Evolutionary conservation across 768 basidiomycete genomes (phyloP).

Genomic region (Boletus edulis): DNA sequence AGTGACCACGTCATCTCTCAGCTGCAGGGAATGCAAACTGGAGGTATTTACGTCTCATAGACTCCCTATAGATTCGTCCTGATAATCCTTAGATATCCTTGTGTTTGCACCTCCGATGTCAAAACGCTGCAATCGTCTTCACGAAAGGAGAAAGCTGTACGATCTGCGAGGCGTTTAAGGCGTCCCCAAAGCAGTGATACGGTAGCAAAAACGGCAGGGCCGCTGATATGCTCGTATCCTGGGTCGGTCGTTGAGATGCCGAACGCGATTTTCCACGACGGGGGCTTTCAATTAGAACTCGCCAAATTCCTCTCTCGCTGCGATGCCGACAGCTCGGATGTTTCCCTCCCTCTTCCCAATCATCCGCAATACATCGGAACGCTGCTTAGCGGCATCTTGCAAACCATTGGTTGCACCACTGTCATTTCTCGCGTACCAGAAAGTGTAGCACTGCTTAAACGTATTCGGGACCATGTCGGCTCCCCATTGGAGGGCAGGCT

Average conservation of each 20-base stretch:
- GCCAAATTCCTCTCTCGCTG: slow-evolving; percentile 19
- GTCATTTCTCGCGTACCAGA: not conserved
- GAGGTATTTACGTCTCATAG: not conserved
- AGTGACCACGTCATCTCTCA: too few species aligned
- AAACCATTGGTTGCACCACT: not conserved
- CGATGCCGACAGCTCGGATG: not conserved
- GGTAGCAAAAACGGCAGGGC: slow-evolving; percentile 30
- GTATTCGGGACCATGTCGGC: slow-evolving; percentile 24
- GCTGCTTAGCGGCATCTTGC: not conserved
- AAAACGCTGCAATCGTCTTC: not conserved
- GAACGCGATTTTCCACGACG: slow-evolving; percentile 8
- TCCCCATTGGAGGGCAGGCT: not conserved
- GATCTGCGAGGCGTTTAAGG: not conserved
- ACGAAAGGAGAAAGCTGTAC: slow-evolving; percentile 22
- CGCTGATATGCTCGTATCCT: slow-evolving; percentile 33
- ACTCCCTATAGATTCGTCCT: not conserved
- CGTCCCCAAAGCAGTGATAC: slow-evolving; percentile 27
- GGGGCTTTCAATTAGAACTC: slow-evolving; percentile 13
- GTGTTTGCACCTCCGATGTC: not conserved
- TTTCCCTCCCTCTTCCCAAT: not conserved
- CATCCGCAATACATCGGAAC: not conserved
- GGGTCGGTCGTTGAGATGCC: slow-evolving; percentile 11
- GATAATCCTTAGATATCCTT: not conserved
- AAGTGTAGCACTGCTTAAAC: not conserved
- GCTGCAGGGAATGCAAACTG: not conserved